Evolutionary conservation across 23 red algal species (phyloP).

Genomic region (Cyanidiococcus yangmingshanensis): DNA sequence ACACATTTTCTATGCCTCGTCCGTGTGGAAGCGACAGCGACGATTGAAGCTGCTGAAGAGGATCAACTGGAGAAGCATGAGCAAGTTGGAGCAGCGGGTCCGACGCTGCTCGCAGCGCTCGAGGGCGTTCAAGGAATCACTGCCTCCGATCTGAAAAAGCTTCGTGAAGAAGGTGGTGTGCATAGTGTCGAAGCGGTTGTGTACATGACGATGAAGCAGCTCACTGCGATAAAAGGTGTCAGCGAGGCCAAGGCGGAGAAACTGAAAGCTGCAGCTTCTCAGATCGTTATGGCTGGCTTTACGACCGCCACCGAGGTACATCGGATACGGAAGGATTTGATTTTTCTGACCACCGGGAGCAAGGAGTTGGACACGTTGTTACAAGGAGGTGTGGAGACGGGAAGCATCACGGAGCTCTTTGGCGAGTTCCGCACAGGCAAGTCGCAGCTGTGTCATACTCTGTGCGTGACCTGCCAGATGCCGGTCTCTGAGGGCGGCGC

Average conservation of each 20-base stretch:
- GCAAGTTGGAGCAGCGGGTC: constrained; percentile 14
- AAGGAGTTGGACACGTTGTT: constrained; percentile 84
- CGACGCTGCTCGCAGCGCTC: constrained; percentile 56
- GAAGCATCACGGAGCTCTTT: constrained; percentile 92
- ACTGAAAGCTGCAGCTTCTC: constrained; percentile 60
- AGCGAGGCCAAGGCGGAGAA: constrained; percentile 97
- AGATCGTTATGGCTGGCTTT: constrained; percentile 85
- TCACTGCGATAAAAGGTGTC: constrained; percentile 76
- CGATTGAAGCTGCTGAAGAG: constrained; percentile 22
- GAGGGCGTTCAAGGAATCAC: constrained; percentile 58
- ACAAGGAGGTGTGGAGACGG: constrained; percentile 82
- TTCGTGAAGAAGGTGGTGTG: constrained; percentile 69
- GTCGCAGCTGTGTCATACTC: constrained; percentile 89
- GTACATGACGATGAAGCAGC: constrained; percentile 73
- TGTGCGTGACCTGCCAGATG: constrained; percentile 89
- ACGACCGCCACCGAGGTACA: constrained; percentile 64
- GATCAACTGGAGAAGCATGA: constrained; percentile 43
- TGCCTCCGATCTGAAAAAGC: constrained; percentile 93
- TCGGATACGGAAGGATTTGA: constrained; percentile 51
- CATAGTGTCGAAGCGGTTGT: constrained; percentile 89
- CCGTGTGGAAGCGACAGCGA: constrained; percentile 14
- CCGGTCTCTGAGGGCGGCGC: constrained; percentile 81
- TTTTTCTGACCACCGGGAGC: constrained; percentile 77
- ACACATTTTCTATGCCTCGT: constrained; percentile 16
- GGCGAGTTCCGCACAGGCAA: constrained; percentile 97